Evolutionary conservation across 2,329 filamentous ascomycete species (phyloP), one percentile per base, ranked within the genome.

Genomic region (Botrytis deweyae): DNA sequence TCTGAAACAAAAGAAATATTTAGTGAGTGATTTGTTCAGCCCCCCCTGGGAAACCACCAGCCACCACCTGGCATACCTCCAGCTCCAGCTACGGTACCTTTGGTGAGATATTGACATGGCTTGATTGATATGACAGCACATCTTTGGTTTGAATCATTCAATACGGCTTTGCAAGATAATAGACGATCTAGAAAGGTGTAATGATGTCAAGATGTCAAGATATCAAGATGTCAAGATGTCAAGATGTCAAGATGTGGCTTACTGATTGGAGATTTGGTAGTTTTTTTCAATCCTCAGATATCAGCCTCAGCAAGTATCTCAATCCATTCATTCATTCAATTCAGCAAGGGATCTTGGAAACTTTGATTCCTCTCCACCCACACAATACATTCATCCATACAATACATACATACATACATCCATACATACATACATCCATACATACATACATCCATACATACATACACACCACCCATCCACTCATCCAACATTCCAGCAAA

Each of bases 21-120:
- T n/a, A 38, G 64, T 67, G 64, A 67, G 64, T 67, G 64, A 66
- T n/a, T 33, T 66, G 44, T 66, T 66, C 64, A 66, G 20, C 44
- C 44, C 44, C 20, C 20, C 33, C 7, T 20, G 29, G 29, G 9
- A 33, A 36, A 22, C 44, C 44, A 67, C 22, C 33, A n/a, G 33
- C 44, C 64, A 67, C 64, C 44, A 67, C 64, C 64, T 67, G 33
- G 44, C 64, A 52, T 67, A 25, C 22, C 46, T 8, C 4, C 36
- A 38, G 5, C 36, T 38, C 29, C 29, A 29, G 29, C 29, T 29
- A 29, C 5, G 36, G 36, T 38, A 38, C 36, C 36, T 33, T 33
- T 4, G 33, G 33, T 33, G 46, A 55, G 38, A 36, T 67, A 29
- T 67, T 40, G 44, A 52, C 49, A 52, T 10, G 49, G 49, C 4